A percentile compares a stretch with the other conserved stretches of the same genome.
phyloP scores from a whole-genome alignment of 1,139 yeast species.

The Pichia sp. region DNA sequence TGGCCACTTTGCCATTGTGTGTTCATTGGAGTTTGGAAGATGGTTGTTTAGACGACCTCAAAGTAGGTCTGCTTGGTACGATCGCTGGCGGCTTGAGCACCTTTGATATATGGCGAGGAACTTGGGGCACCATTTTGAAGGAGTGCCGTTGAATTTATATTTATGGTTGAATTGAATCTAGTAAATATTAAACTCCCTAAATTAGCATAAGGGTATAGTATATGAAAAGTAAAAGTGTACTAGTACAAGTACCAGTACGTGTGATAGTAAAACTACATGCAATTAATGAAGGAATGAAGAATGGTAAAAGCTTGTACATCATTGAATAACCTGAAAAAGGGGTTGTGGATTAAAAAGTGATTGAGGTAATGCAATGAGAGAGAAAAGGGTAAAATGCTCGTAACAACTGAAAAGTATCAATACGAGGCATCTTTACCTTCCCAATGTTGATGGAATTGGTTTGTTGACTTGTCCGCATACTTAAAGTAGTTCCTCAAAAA shows the following conservation, averaged over 20 bases:
- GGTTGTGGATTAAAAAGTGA: no score
- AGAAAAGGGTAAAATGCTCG: no score
- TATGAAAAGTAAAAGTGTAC: background rate
- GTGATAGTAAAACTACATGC: background rate
- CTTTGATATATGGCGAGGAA: constrained; percentile 22
- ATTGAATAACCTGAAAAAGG: no score
- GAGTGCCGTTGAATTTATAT: constrained; percentile 7
- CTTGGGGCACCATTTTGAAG: constrained; percentile 13
- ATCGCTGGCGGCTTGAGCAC: constrained; percentile 29
- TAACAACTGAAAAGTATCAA: background rate
- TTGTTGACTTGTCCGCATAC: constrained; percentile 1
- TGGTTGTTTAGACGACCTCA: constrained; percentile 42
- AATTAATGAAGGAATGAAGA: background rate
- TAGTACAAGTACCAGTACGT: background rate
- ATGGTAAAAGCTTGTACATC: background rate
- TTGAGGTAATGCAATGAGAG: no score
- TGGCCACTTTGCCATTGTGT: constrained; percentile 51
- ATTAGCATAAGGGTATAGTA: background rate
- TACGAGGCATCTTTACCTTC: background rate
- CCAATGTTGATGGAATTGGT: background rate
- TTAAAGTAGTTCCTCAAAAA: constrained; percentile 24
- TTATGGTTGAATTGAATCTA: background rate
- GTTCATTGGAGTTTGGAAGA: constrained; percentile 55
- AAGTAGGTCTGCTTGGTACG: constrained; percentile 35
- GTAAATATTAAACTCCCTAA: background rate